Evolutionary conservation across 179 eudicot genomes (phyloP).

Genomic region (Patellifolia procumbens): DNA sequence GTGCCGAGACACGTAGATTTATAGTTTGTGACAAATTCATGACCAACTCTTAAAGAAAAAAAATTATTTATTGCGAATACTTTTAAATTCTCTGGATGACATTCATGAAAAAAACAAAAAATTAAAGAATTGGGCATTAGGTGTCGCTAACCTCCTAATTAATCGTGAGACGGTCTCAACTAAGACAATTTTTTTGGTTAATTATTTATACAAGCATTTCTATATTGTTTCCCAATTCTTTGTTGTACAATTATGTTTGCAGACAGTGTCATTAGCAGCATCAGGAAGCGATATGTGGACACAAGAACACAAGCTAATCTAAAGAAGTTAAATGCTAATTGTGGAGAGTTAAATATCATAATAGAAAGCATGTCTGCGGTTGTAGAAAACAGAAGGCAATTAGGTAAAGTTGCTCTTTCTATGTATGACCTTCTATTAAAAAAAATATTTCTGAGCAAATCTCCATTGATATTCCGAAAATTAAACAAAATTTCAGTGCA

Average conservation of each 20-base stretch:
- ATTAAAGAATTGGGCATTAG: too few relatives aligned
- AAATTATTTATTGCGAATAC: too few relatives aligned
- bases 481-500: not conserved
- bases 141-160: too few relatives aligned
- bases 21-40: too few relatives aligned
- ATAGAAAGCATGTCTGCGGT: conserved; percentile 38
- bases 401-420: conserved; percentile 27
- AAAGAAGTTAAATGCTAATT: conserved; percentile 43
- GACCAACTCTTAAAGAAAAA: too few relatives aligned
- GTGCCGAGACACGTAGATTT: too few relatives aligned
- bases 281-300: conserved; percentile 47
- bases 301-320: conserved; percentile 59
- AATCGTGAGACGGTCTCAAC: too few relatives aligned
- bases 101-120: too few relatives aligned
- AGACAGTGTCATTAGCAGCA: conserved; percentile 44
- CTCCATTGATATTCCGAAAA: not conserved
- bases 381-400: conserved; percentile 41
- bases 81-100: too few relatives aligned
- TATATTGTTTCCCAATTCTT: not conserved
- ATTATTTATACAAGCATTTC: too few relatives aligned
- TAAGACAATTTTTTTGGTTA: not conserved
- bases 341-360: conserved; percentile 26
- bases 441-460: not conserved
- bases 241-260: not conserved
- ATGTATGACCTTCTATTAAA: not conserved